Base-by-base conservation (phyloP, 2,329 filamentous ascomycete species). In the Pestalotiopsis sp. region DNA sequence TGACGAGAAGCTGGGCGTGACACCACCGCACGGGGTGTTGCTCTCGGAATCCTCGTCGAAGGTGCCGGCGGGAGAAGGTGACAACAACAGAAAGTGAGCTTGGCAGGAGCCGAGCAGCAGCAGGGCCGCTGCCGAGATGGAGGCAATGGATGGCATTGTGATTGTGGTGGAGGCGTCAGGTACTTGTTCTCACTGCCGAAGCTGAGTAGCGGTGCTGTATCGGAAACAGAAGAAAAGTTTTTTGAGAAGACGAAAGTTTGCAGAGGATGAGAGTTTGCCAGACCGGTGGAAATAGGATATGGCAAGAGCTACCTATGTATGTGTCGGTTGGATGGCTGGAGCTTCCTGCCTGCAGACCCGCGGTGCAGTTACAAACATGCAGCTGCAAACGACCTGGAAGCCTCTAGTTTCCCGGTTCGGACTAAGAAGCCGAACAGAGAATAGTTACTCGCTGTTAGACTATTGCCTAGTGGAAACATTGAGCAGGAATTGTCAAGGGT, bases 71-170 rank as follows among this genome's bases (percentile, higher is more conserved):
- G 84, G 79, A 1, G 71, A 70, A 62, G 79, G 89, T 80, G 76
- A 83, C 69, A 81, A 76, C 75, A 91, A 80, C 39, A 80, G 78
- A 81, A 90, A 90, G 78, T 91, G 89, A 65, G 86, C 86, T 62
- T 79, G 78, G 70, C 81, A 78, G 63, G 82, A 69, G 69, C 81
- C 76, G 69, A 80, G 78, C 69, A 86, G 76, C 63, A 83, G 75
- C 65, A 81, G 71, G 59, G 74, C 64, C 23, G 76, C 69, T 49
- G 72, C 59, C 11, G 81, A 72, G 49, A 83, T 69, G 38, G 80
- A 76, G 25, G 78, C 69, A 66, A 85, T 71, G 69, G 82, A 77
- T 63, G 74, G 74, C 81, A 84, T 85, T 66, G 66, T 81, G 70
- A 52, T 14, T 67, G 23, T 11, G 9, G 62, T 49, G 39, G 7